Conservation (phyloP, 2,329 filamentous ascomycete species). For the Pseudogymnoascus sp. region DNA sequence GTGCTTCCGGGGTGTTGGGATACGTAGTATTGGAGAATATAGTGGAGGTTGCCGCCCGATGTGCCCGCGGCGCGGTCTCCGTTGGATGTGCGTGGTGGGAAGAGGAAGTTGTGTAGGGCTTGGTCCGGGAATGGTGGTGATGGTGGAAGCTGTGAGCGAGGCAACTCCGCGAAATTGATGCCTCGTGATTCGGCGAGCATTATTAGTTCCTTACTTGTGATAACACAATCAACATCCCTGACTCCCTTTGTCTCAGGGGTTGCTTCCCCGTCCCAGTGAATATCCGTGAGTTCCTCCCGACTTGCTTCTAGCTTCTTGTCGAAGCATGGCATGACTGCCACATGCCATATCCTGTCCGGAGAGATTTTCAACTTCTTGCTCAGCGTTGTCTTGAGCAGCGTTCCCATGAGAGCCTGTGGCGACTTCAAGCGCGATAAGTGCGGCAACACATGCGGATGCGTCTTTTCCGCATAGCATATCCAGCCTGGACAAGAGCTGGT, state of each 20-base stretch:
- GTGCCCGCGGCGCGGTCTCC: slow-evolving; percentile 56
- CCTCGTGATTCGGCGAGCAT: slow-evolving; percentile 77
- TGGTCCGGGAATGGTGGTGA: slow-evolving; percentile 63
- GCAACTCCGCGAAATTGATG: slow-evolving; percentile 66
- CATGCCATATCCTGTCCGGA: slow-evolving; percentile 80
- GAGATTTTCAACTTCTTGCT: slow-evolving; percentile 63
- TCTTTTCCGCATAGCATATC: slow-evolving; percentile 99
- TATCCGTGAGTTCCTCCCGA: slow-evolving; percentile 80
- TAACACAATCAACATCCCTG: slow-evolving; percentile 93
- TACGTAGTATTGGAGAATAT: slow-evolving; percentile 70
- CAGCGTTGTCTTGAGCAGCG: slow-evolving; percentile 78
- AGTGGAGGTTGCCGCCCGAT: slow-evolving; percentile 82
- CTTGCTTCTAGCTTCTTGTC: slow-evolving; percentile 98
- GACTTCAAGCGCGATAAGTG: slow-evolving; percentile 89
- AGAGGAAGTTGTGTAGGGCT: slow-evolving; percentile 64
- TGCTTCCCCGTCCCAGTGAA: slow-evolving; percentile 55
- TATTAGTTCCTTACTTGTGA: slow-evolving; percentile 89
- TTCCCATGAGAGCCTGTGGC: slow-evolving; percentile 85
- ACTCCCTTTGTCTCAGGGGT: slow-evolving; percentile 45
- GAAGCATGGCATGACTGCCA: slow-evolving; percentile 97
- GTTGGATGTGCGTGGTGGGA: slow-evolving; percentile 43
- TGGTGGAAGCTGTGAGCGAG: slow-evolving; percentile 46
- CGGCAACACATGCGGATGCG: slow-evolving; percentile 84
- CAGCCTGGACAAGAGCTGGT: slow-evolving; percentile 92
- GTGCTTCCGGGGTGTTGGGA: slow-evolving; percentile 61